Conservation (phyloP, 345 rosid species). For the Aquilaria sinensis region DNA sequence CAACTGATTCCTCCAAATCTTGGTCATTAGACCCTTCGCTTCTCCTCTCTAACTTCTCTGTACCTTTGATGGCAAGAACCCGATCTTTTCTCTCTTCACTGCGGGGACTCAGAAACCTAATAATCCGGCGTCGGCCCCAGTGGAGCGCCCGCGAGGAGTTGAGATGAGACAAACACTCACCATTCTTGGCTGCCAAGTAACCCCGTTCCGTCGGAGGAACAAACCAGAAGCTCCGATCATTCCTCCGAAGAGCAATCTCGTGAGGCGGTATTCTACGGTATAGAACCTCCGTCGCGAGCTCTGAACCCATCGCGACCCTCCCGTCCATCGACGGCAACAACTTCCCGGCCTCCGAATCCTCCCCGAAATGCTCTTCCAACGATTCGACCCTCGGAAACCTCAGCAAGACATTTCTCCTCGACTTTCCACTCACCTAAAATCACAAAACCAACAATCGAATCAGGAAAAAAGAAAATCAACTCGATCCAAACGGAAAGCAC, state of each 20-base stretch:
- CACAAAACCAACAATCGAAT: neutral
- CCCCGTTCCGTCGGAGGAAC: conserved; percentile 11
- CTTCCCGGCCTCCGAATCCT: conserved; percentile 20
- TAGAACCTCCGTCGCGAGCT: conserved; percentile 55
- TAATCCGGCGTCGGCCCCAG: conserved; percentile 77
- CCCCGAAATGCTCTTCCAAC: conserved; percentile 42
- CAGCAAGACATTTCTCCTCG: conserved; percentile 42
- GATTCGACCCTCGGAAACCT: conserved; percentile 66
- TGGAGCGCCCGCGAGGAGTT: conserved; percentile 38
- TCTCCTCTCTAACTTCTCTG: conserved; percentile 8
- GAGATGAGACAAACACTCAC: conserved; percentile 45
- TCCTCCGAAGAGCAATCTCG: conserved; percentile 39
- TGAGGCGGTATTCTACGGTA: conserved; percentile 48
- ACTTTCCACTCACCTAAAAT: conserved; percentile 65
- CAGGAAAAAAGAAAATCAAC: neutral
- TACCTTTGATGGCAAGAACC: neutral
- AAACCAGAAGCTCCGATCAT: conserved; percentile 63
- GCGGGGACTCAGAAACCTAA: conserved; percentile 33
- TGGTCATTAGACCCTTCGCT: neutral
- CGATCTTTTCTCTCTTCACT: conserved; percentile 12
- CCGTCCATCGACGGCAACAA: conserved; percentile 69
- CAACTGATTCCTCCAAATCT: conserved; percentile 7
- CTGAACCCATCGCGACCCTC: conserved; percentile 43
- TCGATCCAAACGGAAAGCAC: neutral
- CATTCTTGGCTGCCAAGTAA: conserved; percentile 25